Evolutionary conservation across 2,329 filamentous ascomycete species (phyloP).

Genomic region (Septoria linicola): DNA sequence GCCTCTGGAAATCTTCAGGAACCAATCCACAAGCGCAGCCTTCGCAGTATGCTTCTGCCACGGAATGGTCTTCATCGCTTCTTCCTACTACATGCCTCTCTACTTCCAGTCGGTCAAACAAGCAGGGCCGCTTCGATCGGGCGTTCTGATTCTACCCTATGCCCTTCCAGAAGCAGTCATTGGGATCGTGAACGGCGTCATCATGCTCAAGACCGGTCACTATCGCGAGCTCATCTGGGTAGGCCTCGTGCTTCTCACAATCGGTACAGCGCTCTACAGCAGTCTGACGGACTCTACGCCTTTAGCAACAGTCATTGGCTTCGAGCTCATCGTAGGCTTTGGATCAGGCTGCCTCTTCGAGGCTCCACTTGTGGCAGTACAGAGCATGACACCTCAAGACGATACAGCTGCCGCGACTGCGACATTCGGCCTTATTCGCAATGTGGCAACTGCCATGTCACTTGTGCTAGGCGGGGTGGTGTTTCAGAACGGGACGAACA

Average conservation of each 20-base stretch:
- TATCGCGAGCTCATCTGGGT: conserved; percentile 50
- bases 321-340: conserved; percentile 52
- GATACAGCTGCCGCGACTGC: conserved; percentile 55
- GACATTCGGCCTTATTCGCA: conserved; percentile 51
- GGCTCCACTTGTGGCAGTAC: conserved; percentile 57
- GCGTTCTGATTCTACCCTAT: conserved; percentile 62
- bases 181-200: conserved; percentile 48
- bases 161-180: conserved; percentile 47
- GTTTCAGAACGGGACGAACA: conserved; percentile 48
- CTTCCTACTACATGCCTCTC: conserved; percentile 69
- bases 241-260: conserved; percentile 44
- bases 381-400: conserved; percentile 48
- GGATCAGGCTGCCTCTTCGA: conserved; percentile 56
- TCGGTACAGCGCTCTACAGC: conserved; percentile 53
- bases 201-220: conserved; percentile 52
- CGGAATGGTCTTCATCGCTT: conserved; percentile 59
- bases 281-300: conserved; percentile 34
- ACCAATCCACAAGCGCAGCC: conserved; percentile 57
- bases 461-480: conserved; percentile 53
- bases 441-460: conserved; percentile 48
- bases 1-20: conserved; percentile 61
- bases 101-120: conserved; percentile 69
- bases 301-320: conserved; percentile 39
- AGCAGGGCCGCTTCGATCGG: conserved; percentile 60
- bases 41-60: conserved; percentile 53